Conservation (phyloP, 2,329 filamentous ascomycete species). For the Trichoderma aggressivum region DNA sequence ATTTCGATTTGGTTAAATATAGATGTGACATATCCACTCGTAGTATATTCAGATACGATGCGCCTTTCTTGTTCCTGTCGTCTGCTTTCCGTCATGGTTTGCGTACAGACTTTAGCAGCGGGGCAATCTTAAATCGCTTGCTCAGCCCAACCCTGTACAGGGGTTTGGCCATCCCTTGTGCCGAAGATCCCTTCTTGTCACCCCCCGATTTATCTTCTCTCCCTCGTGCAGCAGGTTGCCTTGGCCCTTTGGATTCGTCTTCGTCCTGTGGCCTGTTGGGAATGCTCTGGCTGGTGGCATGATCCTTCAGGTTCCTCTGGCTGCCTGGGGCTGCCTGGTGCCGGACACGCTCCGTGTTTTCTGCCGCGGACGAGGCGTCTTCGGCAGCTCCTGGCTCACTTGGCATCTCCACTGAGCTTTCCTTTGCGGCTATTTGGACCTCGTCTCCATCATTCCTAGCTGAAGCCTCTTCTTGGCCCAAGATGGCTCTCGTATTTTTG, state of each 20-base stretch:
- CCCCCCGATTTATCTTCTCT: conserved; percentile 14
- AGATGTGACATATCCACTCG: not conserved
- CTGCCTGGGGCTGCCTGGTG: not conserved
- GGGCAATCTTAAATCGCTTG: conserved; percentile 48
- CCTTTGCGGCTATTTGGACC: not conserved
- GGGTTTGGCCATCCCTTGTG: conserved; percentile 34
- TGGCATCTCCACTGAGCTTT: not conserved
- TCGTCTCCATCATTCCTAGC: not conserved
- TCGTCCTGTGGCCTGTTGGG: not conserved
- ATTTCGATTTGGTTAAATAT: not conserved
- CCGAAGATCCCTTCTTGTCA: conserved; percentile 16
- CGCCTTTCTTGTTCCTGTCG: not conserved
- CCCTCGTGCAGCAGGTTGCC: conserved; percentile 2
- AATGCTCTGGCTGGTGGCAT: not conserved
- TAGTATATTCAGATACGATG: not conserved
- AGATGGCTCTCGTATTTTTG: not conserved
- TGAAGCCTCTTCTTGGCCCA: not conserved
- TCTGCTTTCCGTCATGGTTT: conserved; percentile 31
- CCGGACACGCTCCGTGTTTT: not conserved
- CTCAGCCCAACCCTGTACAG: conserved; percentile 51
- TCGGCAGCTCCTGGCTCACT: not conserved
- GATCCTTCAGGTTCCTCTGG: not conserved
- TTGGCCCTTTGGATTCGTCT: not conserved
- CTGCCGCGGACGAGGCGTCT: not conserved
- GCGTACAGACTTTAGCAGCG: conserved; percentile 48